These are phyloP conservation scores for Glonium stellatum DNA, from an alignment of 495 filamentous ascomycete genomes.

Conservation along the genomic window DNA sequence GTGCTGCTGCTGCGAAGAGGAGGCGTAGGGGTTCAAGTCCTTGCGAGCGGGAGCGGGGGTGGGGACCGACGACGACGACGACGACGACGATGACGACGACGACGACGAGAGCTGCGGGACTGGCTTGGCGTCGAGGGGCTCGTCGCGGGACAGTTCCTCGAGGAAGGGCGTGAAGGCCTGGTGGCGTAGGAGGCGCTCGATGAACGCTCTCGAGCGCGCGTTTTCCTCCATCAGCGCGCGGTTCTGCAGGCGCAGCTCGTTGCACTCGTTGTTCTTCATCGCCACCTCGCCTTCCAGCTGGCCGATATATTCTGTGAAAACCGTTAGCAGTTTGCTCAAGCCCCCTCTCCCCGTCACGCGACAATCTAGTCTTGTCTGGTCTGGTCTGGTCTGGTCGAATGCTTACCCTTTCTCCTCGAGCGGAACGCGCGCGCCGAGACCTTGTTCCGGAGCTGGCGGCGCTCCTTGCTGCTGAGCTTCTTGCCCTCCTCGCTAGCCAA, in stretches of 20 bases:
- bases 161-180: constrained; percentile 79
- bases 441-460: constrained; percentile 92
- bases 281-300: constrained; percentile 85
- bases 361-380: no score
- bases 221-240: constrained; percentile 71
- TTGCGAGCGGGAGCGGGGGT: constrained; percentile 26
- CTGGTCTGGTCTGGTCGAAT: no score
- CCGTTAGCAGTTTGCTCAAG: constrained; percentile 42
- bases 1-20: no score
- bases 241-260: constrained; percentile 67
- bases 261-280: constrained; percentile 58
- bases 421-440: constrained; percentile 96
- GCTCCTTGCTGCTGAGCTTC: constrained; percentile 90
- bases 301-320: constrained; percentile 78
- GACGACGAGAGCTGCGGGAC: constrained; percentile 3
- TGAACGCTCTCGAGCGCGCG: constrained; percentile 65
- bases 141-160: constrained; percentile 50
- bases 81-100: constrained; percentile 8
- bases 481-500: constrained; percentile 95
- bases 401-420: constrained; percentile 90
- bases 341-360: no score
- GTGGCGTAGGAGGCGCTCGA: constrained; percentile 75
- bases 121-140: constrained; percentile 25
- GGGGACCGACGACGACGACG: constrained; percentile 16
- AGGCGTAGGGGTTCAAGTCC: constrained; percentile 43